Conservation (phyloP, 1,284 basidiomycete genomes). For the Sporisorium reilianum region DNA sequence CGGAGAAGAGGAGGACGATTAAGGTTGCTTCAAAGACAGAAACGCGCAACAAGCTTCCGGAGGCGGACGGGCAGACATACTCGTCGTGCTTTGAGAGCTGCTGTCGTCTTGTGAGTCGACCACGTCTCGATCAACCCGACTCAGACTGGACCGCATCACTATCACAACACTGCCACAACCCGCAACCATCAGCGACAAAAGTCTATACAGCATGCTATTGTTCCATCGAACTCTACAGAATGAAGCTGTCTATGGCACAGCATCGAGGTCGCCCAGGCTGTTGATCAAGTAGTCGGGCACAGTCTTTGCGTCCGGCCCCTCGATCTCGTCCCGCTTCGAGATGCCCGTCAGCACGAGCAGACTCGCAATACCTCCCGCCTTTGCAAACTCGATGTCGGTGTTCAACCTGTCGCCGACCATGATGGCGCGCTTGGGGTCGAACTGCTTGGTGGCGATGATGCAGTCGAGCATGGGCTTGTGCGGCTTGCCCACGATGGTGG, state of each 20-base stretch:
- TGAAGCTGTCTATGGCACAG: constrained; percentile 20
- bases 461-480: constrained; percentile 92
- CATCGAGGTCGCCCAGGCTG: constrained; percentile 62
- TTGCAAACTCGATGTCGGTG: constrained; percentile 93
- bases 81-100: no score
- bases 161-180: no score
- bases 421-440: constrained; percentile 82
- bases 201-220: constrained; percentile 1
- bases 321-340: constrained; percentile 62
- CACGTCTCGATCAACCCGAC: neutral
- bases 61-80: no score
- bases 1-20: neutral
- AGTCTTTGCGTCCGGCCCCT: constrained; percentile 73
- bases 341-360: constrained; percentile 91
- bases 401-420: constrained; percentile 96
- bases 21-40: neutral
- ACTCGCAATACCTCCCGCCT: constrained; percentile 84
- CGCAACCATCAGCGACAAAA: neutral
- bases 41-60: no score
- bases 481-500: constrained; percentile 90
- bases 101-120: no score
- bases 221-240: neutral
- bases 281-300: constrained; percentile 64
- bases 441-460: constrained; percentile 81
- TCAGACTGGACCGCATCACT: no score